Evolutionary conservation across 164 flowering plant species (phyloP), one percentile per base, ranked within the genome.

Genomic region (Platanus orientalis): DNA sequence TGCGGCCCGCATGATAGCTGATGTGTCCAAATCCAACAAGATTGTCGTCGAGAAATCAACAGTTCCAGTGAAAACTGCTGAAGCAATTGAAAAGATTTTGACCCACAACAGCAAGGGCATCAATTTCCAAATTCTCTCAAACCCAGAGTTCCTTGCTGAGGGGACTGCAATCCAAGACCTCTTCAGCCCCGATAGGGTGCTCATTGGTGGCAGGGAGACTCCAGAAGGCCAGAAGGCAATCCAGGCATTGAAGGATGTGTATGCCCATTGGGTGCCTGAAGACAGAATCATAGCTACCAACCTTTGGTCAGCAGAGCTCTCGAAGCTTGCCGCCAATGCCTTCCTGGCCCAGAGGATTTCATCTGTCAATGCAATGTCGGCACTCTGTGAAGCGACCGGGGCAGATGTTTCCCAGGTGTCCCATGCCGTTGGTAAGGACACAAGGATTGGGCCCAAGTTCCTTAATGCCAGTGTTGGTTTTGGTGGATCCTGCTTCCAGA

Each of bases 1-100:
- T 14, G 75, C 75, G 1, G 75, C 75, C 17, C 67, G 75, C 1
- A 72, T 72, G 75, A 72, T 72, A 0, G 75, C 75, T 10, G 72
- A 72, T 5, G 75, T 72, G 3, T 59, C 75, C 30, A 68, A 62
- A 32, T 68, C 75, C 20, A 69, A 72, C 53, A 72, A 72, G 69
- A 72, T 72, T 13, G 75, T 72, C 6, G 75, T 72, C 6, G 75
- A 72, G 57, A 72, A 72, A 58, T 72, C 75, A 1, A 72, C 75
- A 5, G 75, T 72, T 27, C 75, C 75, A 1, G 75, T 72, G 20
- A 72, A 68, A 50, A 72, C 75, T 0, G 75, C 75, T 0, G 75
- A 72, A 68, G 75, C 75, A 10, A 72, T 72, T 16, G 75, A 72
- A 20, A 72, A 63, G 72, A 72, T 72, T 40, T 60, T 72, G 0